phyloP scores from a whole-genome alignment of 805 yeast genomes.

The Metschnikowia orientalis region DNA sequence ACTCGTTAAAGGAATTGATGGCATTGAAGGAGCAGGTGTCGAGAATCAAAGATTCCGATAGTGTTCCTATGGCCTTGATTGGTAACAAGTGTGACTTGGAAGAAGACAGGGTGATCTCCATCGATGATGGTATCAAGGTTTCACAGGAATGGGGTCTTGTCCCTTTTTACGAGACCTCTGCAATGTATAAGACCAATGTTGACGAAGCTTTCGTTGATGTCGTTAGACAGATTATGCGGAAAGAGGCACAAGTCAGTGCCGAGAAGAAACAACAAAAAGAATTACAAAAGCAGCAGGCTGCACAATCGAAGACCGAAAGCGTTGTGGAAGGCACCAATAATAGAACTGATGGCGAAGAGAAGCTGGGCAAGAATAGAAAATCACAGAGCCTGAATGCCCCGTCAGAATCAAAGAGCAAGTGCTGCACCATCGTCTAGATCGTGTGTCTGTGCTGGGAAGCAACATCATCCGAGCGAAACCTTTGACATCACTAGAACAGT shows the following conservation, averaged over 20 bases:
- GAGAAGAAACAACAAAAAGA: conserved; percentile 44
- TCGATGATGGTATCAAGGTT: conserved; percentile 78
- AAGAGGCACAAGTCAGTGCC: conserved; percentile 49
- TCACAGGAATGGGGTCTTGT: conserved; percentile 85
- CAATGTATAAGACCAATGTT: conserved; percentile 84
- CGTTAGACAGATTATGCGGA: conserved; percentile 82
- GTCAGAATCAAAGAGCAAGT: conserved; percentile 13
- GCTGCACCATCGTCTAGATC: conserved; percentile 17
- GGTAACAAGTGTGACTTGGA: conserved; percentile 89
- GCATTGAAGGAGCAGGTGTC: conserved; percentile 80
- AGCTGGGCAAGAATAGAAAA: conserved; percentile 11
- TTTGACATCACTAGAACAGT: too few species aligned
- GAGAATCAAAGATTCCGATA: conserved; percentile 69
- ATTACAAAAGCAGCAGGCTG: conserved; percentile 35
- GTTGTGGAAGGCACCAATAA: conserved; percentile 3
- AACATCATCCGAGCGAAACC: too few species aligned
- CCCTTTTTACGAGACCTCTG: conserved; percentile 90
- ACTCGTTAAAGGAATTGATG: conserved; percentile 69
- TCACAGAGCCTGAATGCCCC: conserved; percentile 10
- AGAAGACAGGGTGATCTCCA: conserved; percentile 67
- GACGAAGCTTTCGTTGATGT: conserved; percentile 88
- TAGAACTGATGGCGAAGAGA: conserved; percentile 9
- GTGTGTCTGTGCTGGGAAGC: too few species aligned
- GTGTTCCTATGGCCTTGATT: conserved; percentile 84
- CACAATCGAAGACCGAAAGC: conserved; percentile 8